Conservation (phyloP, 1,284 basidiomycete species). For the Ganoderma resinaceum region DNA sequence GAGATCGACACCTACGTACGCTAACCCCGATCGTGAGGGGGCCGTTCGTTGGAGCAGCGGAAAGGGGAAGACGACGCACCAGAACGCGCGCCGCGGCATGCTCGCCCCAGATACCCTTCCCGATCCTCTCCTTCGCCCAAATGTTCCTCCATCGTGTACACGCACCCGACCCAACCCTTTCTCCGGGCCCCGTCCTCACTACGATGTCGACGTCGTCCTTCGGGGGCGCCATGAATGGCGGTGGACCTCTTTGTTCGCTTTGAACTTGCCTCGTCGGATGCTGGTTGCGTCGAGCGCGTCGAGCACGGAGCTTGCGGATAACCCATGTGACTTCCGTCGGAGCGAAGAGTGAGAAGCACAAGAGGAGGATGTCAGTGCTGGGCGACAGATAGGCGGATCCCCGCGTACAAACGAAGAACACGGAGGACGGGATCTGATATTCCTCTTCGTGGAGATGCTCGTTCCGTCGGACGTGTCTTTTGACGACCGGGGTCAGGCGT, state of each 20-base stretch:
- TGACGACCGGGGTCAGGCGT: neutral
- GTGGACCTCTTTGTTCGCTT: neutral
- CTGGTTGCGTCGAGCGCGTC: conserved; percentile 6
- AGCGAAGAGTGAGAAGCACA: neutral
- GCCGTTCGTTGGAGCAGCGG: too few species aligned
- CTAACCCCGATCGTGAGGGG: too few species aligned
- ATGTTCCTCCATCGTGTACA: conserved; percentile 8
- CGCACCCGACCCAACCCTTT: too few species aligned
- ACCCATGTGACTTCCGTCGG: neutral
- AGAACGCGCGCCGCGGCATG: conserved; percentile 22
- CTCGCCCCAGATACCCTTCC: conserved; percentile 23
- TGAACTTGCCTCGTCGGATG: neutral
- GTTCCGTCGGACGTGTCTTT: neutral
- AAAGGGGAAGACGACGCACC: neutral
- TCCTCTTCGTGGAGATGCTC: neutral
- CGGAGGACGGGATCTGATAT: neutral
- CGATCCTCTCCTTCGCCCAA: conserved; percentile 16
- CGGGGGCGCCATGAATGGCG: conserved; percentile 7
- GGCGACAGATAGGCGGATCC: conserved; percentile 12
- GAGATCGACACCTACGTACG: too few species aligned
- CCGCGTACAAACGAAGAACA: neutral
- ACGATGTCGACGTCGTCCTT: neutral
- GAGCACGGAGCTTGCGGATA: neutral
- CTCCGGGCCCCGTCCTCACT: neutral
- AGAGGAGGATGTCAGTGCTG: conserved; percentile 1